Conservation (phyloP, 768 basidiomycete genomes). For the Amanita rubescens region DNA sequence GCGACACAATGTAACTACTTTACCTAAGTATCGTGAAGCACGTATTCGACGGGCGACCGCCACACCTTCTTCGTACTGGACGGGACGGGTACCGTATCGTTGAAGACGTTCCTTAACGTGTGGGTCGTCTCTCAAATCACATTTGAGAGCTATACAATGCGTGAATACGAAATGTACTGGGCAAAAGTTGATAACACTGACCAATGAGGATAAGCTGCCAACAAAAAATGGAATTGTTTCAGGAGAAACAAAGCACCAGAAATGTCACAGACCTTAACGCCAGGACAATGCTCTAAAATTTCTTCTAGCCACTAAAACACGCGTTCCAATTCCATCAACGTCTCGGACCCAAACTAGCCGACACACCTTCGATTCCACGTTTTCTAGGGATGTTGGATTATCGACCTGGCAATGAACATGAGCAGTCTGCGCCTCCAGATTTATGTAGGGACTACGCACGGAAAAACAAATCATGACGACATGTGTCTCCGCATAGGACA, state of each 20-base stretch:
- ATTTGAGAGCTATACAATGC: constrained; percentile 70
- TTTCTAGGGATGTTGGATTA: constrained; percentile 91
- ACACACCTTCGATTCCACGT: constrained; percentile 84
- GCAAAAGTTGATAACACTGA: constrained; percentile 32
- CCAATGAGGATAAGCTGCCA: constrained; percentile 80
- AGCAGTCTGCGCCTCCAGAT: constrained; percentile 7
- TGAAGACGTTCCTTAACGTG: constrained; percentile 64
- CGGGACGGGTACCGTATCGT: constrained; percentile 59
- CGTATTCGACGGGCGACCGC: constrained; percentile 85
- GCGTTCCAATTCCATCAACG: not conserved
- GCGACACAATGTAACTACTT: constrained; percentile 17
- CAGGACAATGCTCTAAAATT: constrained; percentile 87
- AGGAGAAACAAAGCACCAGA: constrained; percentile 6
- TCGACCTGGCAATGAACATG: constrained; percentile 54
- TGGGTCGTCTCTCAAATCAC: constrained; percentile 86
- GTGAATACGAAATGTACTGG: constrained; percentile 6
- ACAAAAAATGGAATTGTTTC: not conserved
- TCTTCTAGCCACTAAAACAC: constrained; percentile 81
- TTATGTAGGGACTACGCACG: constrained; percentile 32
- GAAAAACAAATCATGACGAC: constrained; percentile 97
- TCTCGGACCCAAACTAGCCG: not conserved
- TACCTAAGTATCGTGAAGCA: constrained; percentile 88
- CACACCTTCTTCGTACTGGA: constrained; percentile 91
- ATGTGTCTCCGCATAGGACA: constrained; percentile 97
- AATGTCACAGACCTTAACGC: constrained; percentile 67